Evolutionary conservation across 2,329 filamentous ascomycete genomes (phyloP).

Genomic region (Alternaria novae-zelandiae): DNA sequence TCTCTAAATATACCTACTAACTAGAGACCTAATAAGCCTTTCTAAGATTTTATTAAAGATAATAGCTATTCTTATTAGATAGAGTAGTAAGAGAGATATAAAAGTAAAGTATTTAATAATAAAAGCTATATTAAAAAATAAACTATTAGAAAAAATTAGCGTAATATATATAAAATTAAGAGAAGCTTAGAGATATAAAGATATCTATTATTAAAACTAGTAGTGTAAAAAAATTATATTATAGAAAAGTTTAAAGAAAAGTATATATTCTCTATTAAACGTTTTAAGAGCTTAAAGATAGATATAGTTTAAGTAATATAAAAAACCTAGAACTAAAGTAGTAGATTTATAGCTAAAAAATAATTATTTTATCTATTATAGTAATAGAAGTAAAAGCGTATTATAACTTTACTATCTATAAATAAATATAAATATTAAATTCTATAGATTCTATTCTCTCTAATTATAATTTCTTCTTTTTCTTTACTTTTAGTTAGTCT

Average conservation of each 20-base stretch:
- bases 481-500: not conserved
- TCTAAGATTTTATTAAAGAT: too few relatives aligned
- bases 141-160: not conserved
- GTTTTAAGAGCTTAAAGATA: conserved; percentile 4
- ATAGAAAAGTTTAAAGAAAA: conserved; percentile 3
- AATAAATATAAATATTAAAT: conserved; percentile 6
- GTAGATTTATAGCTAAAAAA: conserved; percentile 3
- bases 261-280: not conserved
- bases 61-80: conserved; percentile 7
- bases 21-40: too few relatives aligned
- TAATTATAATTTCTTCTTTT: not conserved
- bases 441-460: not conserved
- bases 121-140: conserved; percentile 3
- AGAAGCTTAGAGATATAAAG: conserved; percentile 16
- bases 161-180: conserved; percentile 11
- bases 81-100: conserved; percentile 5
- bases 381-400: conserved; percentile 8
- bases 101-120: conserved; percentile 15
- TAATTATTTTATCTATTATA: not conserved
- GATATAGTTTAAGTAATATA: conserved; percentile 12
- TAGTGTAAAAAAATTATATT: conserved; percentile 14
- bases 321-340: conserved; percentile 11
- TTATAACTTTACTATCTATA: conserved; percentile 4
- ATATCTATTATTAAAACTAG: conserved; percentile 18
- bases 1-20: too few relatives aligned